Conservation (phyloP, 306 rosid genomes). For the Castanopsis chinensis region DNA sequence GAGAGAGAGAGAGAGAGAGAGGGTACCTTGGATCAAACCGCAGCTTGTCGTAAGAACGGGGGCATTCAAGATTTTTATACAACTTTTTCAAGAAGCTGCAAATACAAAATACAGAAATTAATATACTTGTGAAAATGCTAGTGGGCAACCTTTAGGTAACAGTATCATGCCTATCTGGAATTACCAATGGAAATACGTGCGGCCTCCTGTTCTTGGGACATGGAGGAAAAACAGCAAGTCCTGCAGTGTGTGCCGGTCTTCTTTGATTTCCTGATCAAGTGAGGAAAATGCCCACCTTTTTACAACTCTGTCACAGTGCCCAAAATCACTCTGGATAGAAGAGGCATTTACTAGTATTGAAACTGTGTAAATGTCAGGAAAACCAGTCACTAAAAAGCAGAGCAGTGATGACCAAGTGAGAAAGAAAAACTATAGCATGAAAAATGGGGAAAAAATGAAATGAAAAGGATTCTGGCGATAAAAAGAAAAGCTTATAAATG, state of each 20-base stretch:
- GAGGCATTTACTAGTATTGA: constrained; percentile 46
- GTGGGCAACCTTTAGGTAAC: not conserved
- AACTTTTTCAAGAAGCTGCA: constrained; percentile 83
- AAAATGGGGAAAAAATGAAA: not conserved
- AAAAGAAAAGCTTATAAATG: not conserved
- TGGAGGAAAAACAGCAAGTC: constrained; percentile 92
- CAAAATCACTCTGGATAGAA: constrained; percentile 41
- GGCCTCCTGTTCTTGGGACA: constrained; percentile 95
- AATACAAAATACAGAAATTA: constrained; percentile 15
- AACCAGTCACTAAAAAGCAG: not conserved
- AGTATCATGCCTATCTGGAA: not conserved
- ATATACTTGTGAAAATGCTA: not conserved
- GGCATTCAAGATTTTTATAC: constrained; percentile 80
- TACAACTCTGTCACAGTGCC: constrained; percentile 66
- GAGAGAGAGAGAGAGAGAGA: constrained; percentile 14
- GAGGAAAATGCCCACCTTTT: constrained; percentile 70
- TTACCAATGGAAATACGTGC: constrained; percentile 90
- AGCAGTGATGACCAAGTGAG: constrained; percentile 4
- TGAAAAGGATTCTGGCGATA: not conserved
- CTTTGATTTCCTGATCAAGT: constrained; percentile 47
- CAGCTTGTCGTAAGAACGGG: constrained; percentile 92
- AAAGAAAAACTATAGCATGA: constrained; percentile 4
- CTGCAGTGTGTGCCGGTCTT: constrained; percentile 65
- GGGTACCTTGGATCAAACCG: constrained; percentile 93
- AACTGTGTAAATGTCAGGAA: not conserved